Evolutionary conservation across 2,329 filamentous ascomycete species (phyloP).

Genomic region (Dothidotthia symphoricarpi): DNA sequence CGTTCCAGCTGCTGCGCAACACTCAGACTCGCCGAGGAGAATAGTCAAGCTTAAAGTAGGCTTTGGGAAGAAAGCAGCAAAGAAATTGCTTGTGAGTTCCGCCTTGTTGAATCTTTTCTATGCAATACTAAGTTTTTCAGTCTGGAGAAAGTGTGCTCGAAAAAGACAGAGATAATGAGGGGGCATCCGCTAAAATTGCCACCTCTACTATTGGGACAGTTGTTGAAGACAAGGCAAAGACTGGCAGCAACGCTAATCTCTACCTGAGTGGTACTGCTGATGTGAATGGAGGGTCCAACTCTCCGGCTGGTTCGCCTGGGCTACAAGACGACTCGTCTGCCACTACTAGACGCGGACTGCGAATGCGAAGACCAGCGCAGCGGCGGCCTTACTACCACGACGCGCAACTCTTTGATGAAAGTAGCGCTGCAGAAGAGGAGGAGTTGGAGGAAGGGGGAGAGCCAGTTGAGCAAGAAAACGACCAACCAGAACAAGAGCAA

Average conservation of each 20-base stretch:
- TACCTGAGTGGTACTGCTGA: too few species aligned
- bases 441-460: too few species aligned
- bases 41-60: constrained; percentile 21
- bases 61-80: constrained; percentile 22
- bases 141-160: constrained; percentile 17
- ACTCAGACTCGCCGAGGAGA: constrained; percentile 19
- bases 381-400: constrained; percentile 37
- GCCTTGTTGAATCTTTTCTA: too few species aligned
- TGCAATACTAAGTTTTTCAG: constrained; percentile 11
- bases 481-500: constrained; percentile 4
- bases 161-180: constrained; percentile 11
- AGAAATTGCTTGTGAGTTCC: constrained; percentile 22
- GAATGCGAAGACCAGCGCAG: constrained; percentile 35
- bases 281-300: constrained; percentile 2
- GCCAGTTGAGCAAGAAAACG: too few species aligned
- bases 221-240: too few species aligned
- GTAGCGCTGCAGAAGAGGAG: too few species aligned
- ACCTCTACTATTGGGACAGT: too few species aligned
- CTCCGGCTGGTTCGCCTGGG: constrained; percentile 24
- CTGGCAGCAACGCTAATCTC: too few species aligned
- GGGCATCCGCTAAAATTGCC: constrained; percentile 1
- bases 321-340: constrained; percentile 16
- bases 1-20: constrained; percentile 6
- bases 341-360: constrained; percentile 31
- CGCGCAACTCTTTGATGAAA: constrained; percentile 33